Base-by-base conservation (phyloP, 1,284 basidiomycete species). In the Sanghuangporus baumii region DNA sequence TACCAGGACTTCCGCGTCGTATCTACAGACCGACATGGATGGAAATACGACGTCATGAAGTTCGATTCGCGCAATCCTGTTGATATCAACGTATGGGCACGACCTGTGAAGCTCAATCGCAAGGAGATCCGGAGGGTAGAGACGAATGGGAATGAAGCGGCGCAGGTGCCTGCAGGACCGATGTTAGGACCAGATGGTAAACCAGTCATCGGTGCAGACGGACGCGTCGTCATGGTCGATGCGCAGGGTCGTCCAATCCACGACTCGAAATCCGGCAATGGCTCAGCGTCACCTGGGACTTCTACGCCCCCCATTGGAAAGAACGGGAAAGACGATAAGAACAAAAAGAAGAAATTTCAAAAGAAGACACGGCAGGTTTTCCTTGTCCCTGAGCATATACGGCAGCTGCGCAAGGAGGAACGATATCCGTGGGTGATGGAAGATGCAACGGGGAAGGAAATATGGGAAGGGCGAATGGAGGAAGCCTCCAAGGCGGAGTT, bases 381-480 rank as follows among this genome's bases (percentile, higher is more conserved):
- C 73, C 81, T 86, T 60, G 85, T 88, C 3, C 80, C 85, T 0
- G 87, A 90, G 55, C 84, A 87, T 26, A 76, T 82, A 54, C 77
- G 88, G 59, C 82, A 87, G 75, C 78, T 94, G 68, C 79, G 88
- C 71, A 83, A 81, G 69, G 92, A 95, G 76, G 93, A 95, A 74
- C 79, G 89, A 67, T 90, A 89, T 73, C 93, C 93, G 1, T 95
- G 93, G 93, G 86, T 95, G 51, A 83, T 94, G 75, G 93, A 95
- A 76, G 91, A 93, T 71, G 82, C 80, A 54, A 71, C 72, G 50
- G 81, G 84, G 59, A 75, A 79, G 64, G 89, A 93, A 74, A 71
- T 83, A 36, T 95, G 93, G 93, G 79, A 86, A 20, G 93, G 88
- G 18, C 82, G 87, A 71, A 80, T 94, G 78, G 90, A 93, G 72